Evolutionary conservation across 352 stramenopile genomes (phyloP), one percentile per base, ranked within the genome.

Genomic region (Aphanomyces euteiches): DNA sequence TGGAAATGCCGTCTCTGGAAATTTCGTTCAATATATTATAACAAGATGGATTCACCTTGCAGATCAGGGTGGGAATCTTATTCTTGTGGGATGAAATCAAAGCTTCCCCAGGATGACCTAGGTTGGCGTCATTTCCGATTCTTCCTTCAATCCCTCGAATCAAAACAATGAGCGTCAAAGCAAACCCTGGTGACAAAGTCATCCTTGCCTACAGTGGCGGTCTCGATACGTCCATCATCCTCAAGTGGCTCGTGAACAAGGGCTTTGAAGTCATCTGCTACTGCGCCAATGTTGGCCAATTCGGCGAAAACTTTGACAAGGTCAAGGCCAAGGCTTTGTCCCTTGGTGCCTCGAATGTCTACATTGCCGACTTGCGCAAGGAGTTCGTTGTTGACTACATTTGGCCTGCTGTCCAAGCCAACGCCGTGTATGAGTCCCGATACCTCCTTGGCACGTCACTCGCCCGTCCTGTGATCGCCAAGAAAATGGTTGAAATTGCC

Each of bases 251-350:
- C 66, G 96, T 92, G 34, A 93, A 95, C 83, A 98, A 99, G 81
- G 96, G 96, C 75, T 99, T 98, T 74, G 95, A 99, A 61, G 96
- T 99, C 37, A 97, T 98, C 77, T 97, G 93, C 82, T 99, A 99
- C 90, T 99, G 96, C 82, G 97, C 97, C 76, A 98, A 99, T 78
- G 94, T 99, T 37, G 97, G 97, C 53, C 97, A 99, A 87, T 89
- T 97, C 70, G 93, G 96, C 66, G 94, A 93, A 69, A 84, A 99
- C 81, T 98, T 98, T 76, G 85, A 90, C 72, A 88, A 90, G 75
- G 90, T 99, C 75, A 90, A 97, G 71, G 90, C 88, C 68, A 99
- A 99, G 74, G 81, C 85, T 34, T 60, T 88, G 59, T 40, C 69
- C 54, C 78, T 94, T 17, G 89, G 89, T 64, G 86, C 88, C 68